Evolutionary conservation across 345 rosid genomes (phyloP), one percentile per base, ranked within the genome.

Genomic region (Physaria fendleri): DNA sequence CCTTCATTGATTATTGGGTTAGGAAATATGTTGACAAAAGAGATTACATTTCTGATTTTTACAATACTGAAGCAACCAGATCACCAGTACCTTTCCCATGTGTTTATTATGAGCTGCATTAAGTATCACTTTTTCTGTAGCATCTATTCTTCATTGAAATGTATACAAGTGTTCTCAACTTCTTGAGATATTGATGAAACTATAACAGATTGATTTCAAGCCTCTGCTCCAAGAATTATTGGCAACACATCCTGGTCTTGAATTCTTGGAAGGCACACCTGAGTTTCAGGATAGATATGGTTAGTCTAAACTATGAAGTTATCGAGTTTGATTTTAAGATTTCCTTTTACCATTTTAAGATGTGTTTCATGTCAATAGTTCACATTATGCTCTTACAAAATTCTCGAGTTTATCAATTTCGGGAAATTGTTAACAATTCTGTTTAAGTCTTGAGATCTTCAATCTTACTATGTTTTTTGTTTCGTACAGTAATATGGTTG

Each of bases 201-300:
- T 37, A 37, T 66, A 9, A 58, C 74, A 93, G 99, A 95, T 81
- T 53, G 96, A 93, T 74, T 89, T 93, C 79, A 93, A 89, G 74
- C 82, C 87, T 48, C 75, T 93, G 35, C 97, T 93, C 56, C 79
- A 71, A 59, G 99, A 93, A 77, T 74, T 93, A 30, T 73, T 93
- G 78, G 84, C 96, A 33, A 85, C 97, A 69, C 99, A 93, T 77
- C 95, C 96, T 4, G 99, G 99, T 53, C 77, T 93, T 69, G 99
- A 93, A 61, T 93, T 93, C 77, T 75, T 93, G 63, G 95, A 89
- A 69, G 85, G 90, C 68, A 93, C 97, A 25, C 99, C 99, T 32
- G 99, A 93, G 79, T 93, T 93, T 80, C 99, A 93, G 69, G 99
- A 93, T 68, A 82, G 97, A 93, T 89, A 93, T 75, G 99, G 99